These are phyloP conservation scores for Eutypa lata DNA, from an alignment of 2,329 filamentous ascomycete species.

Conservation along the genomic window DNA sequence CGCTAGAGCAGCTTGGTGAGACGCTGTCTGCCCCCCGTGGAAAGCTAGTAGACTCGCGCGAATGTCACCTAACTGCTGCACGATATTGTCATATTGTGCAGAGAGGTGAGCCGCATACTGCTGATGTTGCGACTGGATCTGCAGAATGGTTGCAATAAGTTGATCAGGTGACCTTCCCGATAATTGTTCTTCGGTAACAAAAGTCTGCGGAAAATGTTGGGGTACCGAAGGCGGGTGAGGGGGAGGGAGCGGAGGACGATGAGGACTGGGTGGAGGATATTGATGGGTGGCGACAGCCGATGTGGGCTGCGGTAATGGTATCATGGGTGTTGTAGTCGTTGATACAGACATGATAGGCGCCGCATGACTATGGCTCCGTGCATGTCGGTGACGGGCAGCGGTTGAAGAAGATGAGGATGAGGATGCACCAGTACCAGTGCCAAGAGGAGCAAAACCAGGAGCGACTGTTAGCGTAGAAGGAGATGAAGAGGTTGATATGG, in stretches of 20 bases:
- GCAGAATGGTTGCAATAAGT: slow-evolving; percentile 32
- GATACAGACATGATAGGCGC: background rate
- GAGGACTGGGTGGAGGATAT: slow-evolving; percentile 1
- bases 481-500: slow-evolving; percentile 1
- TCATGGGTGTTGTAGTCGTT: slow-evolving; percentile 1
- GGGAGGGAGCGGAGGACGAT: slow-evolving; percentile 8
- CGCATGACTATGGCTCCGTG: slow-evolving; percentile 3
- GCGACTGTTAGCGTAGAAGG: background rate
- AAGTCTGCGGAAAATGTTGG: slow-evolving; percentile 17
- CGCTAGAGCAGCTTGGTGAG: slow-evolving; percentile 29
- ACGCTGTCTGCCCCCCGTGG: slow-evolving; percentile 21
- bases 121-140: slow-evolving; percentile 32
- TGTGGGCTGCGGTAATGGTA: slow-evolving; percentile 1
- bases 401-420: slow-evolving; percentile 8
- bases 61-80: slow-evolving; percentile 31
- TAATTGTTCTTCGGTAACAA: slow-evolving; percentile 30
- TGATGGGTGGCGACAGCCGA: background rate
- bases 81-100: slow-evolving; percentile 30
- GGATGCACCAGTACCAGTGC: background rate
- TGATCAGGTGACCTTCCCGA: slow-evolving; percentile 30
- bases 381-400: slow-evolving; percentile 2
- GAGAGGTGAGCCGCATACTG: slow-evolving; percentile 31
- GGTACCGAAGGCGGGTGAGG: slow-evolving; percentile 16
- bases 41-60: slow-evolving; percentile 24
- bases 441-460: slow-evolving; percentile 6